Evolutionary conservation across 2,329 filamentous ascomycete genomes (phyloP), one percentile per base, ranked within the genome.

Genomic region (Aspergillus persii): DNA sequence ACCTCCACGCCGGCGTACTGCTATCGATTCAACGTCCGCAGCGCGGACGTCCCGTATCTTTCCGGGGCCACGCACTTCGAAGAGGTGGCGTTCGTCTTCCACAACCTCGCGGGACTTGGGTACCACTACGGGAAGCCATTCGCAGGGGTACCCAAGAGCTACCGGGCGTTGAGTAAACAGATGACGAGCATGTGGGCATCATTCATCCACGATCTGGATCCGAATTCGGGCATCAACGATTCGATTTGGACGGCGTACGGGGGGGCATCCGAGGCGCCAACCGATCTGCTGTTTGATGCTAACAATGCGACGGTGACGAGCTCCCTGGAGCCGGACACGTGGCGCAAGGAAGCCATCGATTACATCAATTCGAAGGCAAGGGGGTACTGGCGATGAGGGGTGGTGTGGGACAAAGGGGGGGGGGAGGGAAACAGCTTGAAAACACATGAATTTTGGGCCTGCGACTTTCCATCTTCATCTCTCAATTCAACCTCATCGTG

Each of bases 21-120:
- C 66, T 89, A 87, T 74, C 81, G 83, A 50, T 89, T 88, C 77
- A 85, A 88, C 67, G 83, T 84, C 8, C 70, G 61, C 30, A 51
- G 80, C 0, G 76, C 78, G 3, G 81, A 83, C 8, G 64, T 80
- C 1, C 70, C 76, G 0, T 72, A 75, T 9, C 70, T 74, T 1
- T 68, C 73, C 1, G 82, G 81, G 0, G 81, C 79, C 0, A 79
- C 80, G 0, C 85, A 87, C 68, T 87, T 86, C 68, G 77, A 80
- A 57, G 82, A 85, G 67, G 80, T 84, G 0, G 75, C 78, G 0
- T 84, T 84, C 61, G 82, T 85, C 6, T 82, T 86, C 53, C 68
- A 83, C 62, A 86, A 86, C 61, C 69, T 77, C 6, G 61, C 75
- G 4, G 84, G 82, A 1, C 59, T 72, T 2, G 82, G 83, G 1